Conservation (phyloP, 345 rosid species). For the Syzygium aromaticum region DNA sequence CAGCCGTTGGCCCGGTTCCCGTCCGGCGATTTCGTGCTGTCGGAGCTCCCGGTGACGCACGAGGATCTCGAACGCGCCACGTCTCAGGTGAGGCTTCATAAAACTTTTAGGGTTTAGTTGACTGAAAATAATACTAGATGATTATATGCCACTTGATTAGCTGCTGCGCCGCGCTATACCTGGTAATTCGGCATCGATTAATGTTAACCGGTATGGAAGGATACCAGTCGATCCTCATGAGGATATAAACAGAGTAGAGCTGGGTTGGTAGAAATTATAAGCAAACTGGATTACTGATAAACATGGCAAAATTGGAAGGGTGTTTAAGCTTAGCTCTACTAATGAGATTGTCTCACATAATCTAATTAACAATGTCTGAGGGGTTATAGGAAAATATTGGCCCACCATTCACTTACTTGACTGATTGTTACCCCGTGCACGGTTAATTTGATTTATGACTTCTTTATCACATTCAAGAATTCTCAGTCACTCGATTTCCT, state of each 20-base stretch:
- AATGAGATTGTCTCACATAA: neutral
- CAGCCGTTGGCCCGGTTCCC: constrained; percentile 83
- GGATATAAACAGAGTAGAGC: constrained; percentile 3
- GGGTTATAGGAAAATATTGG: neutral
- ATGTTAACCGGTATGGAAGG: neutral
- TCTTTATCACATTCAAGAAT: neutral
- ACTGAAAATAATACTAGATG: neutral
- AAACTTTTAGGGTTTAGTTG: neutral
- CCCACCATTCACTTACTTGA: neutral
- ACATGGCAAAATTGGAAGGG: neutral
- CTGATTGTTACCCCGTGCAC: neutral
- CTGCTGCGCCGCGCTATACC: neutral
- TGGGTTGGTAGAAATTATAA: neutral
- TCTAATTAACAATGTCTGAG: neutral
- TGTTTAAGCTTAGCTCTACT: neutral
- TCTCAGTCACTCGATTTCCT: neutral
- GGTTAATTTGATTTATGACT: neutral
- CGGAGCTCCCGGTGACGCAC: constrained; percentile 45
- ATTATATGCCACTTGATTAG: neutral
- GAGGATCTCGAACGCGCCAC: constrained; percentile 59
- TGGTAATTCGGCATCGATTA: neutral
- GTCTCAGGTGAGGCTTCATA: constrained; percentile 39
- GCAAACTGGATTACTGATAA: neutral
- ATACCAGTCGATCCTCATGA: neutral
- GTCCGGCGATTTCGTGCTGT: constrained; percentile 72